Evolutionary conservation across 2,329 filamentous ascomycete species (phyloP).

Genomic region (Curvularia spicifera): DNA sequence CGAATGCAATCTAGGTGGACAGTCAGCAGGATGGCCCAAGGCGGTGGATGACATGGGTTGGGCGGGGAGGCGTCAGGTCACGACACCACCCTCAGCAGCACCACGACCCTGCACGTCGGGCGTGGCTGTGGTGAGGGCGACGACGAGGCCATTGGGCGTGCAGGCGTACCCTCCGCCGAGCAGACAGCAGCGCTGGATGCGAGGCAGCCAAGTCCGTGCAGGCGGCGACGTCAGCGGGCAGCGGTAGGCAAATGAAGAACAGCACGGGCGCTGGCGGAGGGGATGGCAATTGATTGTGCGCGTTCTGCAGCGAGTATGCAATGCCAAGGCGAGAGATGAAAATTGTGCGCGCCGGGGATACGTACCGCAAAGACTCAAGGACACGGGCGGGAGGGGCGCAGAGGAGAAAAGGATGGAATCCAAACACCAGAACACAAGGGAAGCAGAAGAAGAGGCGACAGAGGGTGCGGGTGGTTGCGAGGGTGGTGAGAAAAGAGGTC

Average conservation of each 20-base stretch:
- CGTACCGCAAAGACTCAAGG: slow-evolving; percentile 33
- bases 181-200: neutral
- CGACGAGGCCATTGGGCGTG: neutral
- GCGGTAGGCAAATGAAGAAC: slow-evolving; percentile 4
- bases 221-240: slow-evolving; percentile 30
- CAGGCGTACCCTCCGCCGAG: neutral
- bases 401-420: slow-evolving; percentile 31
- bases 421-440: slow-evolving; percentile 46
- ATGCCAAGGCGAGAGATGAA: slow-evolving; percentile 36
- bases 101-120: neutral
- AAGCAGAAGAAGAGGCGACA: slow-evolving; percentile 31
- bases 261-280: neutral
- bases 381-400: slow-evolving; percentile 22
- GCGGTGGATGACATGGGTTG: slow-evolving; percentile 42
- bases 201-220: slow-evolving; percentile 24
- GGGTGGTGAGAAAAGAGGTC: neutral
- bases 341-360: slow-evolving; percentile 30
- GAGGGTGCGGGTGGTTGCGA: slow-evolving; percentile 6
- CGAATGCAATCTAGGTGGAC: slow-evolving; percentile 40
- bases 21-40: slow-evolving; percentile 33
- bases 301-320: slow-evolving; percentile 11
- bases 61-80: slow-evolving; percentile 25
- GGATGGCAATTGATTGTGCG: slow-evolving; percentile 12
- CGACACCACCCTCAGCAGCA: slow-evolving; percentile 3
- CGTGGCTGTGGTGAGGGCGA: neutral